Conservation (phyloP, 805 yeast species). For the Candida jianshihensis region DNA sequence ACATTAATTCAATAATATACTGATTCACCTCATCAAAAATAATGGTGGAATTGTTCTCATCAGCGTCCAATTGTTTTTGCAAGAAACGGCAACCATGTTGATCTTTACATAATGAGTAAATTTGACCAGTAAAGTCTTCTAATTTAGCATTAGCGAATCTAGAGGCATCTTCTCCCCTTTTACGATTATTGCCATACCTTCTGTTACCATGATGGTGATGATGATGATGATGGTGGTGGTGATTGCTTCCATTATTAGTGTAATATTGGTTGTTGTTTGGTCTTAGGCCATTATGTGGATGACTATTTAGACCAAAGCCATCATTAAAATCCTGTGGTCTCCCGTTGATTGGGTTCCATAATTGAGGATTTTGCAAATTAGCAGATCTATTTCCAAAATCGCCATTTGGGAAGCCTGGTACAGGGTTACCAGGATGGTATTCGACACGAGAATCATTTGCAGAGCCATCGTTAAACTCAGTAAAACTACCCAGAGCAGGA, state of each 20-base stretch:
- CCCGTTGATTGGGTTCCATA: conserved; percentile 20
- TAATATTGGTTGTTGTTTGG: conserved; percentile 12
- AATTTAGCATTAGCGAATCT: conserved; percentile 61
- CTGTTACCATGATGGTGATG: conserved; percentile 11
- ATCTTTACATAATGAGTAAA: conserved; percentile 81
- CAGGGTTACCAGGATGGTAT: conserved; percentile 1
- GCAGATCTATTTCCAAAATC: conserved; percentile 11
- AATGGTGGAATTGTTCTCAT: conserved; percentile 55
- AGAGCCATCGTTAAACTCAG: conserved; percentile 3
- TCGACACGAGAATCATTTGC: conserved; percentile 5
- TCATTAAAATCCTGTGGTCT: conserved; percentile 14
- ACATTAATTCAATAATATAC: conserved; percentile 83
- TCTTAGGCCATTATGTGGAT: conserved; percentile 8
- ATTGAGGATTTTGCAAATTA: conserved; percentile 15
- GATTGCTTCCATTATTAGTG: conserved; percentile 6
- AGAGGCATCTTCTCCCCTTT: conserved; percentile 54
- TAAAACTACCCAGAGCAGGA: background rate
- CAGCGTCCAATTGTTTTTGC: conserved; percentile 75
- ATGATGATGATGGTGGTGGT: conserved; percentile 4
- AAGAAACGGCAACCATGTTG: conserved; percentile 95
- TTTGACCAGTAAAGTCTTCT: conserved; percentile 64
- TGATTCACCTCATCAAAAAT: conserved; percentile 76
- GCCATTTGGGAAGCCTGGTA: conserved; percentile 8
- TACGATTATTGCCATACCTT: conserved; percentile 16
- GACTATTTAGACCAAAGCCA: conserved; percentile 6